Conservation (phyloP, 306 rosid species). For the Senna tora region DNA sequence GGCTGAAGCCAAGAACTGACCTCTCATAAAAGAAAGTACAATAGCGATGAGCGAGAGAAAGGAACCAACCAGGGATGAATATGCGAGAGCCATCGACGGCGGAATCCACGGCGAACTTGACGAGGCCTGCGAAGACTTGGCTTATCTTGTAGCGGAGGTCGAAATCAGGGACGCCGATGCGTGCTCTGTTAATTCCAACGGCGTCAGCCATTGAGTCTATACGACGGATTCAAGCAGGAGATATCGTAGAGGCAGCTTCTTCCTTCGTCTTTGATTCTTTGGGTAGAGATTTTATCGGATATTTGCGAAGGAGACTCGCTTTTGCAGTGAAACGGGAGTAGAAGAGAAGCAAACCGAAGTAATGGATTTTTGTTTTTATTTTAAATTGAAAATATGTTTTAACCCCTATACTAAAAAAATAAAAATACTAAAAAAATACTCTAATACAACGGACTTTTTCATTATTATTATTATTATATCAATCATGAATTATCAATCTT, state of each 20-base stretch:
- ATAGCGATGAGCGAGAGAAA: slow-evolving; percentile 18
- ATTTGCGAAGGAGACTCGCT: not conserved
- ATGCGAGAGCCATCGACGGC: slow-evolving; percentile 56
- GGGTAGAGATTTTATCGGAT: not conserved
- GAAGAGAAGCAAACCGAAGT: too few species aligned
- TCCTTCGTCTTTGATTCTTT: too few species aligned
- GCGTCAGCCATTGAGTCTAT: slow-evolving; percentile 51
- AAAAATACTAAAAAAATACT: too few species aligned
- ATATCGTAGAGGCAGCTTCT: not conserved
- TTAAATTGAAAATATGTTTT: too few species aligned
- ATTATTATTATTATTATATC: too few species aligned
- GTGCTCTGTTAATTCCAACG: slow-evolving; percentile 6
- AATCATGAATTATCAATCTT: too few species aligned
- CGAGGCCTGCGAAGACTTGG: slow-evolving; percentile 50
- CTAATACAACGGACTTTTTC: too few species aligned
- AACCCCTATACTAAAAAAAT: too few species aligned
- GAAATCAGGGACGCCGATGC: slow-evolving; percentile 21
- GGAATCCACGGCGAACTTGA: slow-evolving; percentile 70
- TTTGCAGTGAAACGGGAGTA: not conserved
- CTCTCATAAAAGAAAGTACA: not conserved
- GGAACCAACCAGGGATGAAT: slow-evolving; percentile 57
- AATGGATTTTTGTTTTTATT: too few species aligned
- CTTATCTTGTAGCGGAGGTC: slow-evolving; percentile 38
- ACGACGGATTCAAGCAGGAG: not conserved
- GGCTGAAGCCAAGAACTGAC: not conserved